Conservation (phyloP, 495 filamentous ascomycete genomes). For the Durotheca rogersii region DNA sequence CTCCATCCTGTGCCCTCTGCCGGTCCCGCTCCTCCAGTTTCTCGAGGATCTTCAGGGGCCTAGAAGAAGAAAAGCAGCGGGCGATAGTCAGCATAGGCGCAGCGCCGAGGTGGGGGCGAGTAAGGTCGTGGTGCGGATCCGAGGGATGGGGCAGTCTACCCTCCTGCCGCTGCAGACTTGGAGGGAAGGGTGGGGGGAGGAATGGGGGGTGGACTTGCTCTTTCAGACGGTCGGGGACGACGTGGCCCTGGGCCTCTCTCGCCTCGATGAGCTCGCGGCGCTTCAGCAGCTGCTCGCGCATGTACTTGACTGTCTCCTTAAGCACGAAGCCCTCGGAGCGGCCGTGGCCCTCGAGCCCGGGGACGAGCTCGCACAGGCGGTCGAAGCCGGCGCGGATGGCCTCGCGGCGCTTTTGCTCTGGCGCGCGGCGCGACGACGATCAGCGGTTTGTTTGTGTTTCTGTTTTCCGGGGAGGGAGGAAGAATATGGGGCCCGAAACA, state of each 20-base stretch:
- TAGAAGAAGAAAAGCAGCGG: too few species aligned
- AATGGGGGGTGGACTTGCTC: conserved; percentile 13
- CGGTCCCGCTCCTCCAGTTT: conserved; percentile 28
- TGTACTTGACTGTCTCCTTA: conserved; percentile 70
- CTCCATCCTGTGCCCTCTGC: conserved; percentile 7
- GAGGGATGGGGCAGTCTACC: neutral
- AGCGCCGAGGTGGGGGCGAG: neutral
- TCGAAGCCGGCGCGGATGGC: conserved; percentile 89
- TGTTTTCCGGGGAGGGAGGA: neutral
- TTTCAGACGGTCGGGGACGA: conserved; percentile 47
- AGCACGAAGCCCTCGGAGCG: conserved; percentile 84
- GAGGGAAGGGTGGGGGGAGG: neutral
- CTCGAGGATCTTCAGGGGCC: conserved; percentile 24
- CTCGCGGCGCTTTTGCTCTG: conserved; percentile 86
- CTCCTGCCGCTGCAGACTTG: too few species aligned
- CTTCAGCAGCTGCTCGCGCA: conserved; percentile 63
- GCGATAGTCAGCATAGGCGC: conserved; percentile 10
- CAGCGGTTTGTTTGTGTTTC: neutral
- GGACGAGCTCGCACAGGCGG: conserved; percentile 75
- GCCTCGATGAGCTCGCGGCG: conserved; percentile 62
- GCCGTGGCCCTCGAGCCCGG: conserved; percentile 78
- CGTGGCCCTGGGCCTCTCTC: conserved; percentile 59
- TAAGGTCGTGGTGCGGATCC: neutral
- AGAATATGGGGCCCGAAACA: too few species aligned
- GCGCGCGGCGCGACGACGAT: neutral